Evolutionary conservation across 2,329 filamentous ascomycete genomes (phyloP).

Genomic region (Simplicillium sp.): DNA sequence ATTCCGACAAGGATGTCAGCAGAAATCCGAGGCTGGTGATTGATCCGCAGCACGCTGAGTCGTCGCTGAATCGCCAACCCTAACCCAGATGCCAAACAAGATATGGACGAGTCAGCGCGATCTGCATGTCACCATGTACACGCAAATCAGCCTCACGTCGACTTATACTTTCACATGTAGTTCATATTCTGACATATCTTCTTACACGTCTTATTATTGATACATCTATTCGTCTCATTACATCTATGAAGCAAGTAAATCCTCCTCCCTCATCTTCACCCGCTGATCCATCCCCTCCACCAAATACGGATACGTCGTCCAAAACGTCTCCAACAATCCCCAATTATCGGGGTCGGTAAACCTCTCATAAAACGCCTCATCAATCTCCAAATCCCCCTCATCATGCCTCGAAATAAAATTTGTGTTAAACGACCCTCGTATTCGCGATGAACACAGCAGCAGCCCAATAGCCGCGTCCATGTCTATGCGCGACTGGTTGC

Average conservation of each 20-base stretch:
- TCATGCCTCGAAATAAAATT: background rate
- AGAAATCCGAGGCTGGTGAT: too few relatives aligned
- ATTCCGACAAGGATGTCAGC: too few relatives aligned
- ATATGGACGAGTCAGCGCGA: too few relatives aligned
- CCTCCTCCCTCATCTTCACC: background rate
- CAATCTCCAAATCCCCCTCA: background rate
- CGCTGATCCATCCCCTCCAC: background rate
- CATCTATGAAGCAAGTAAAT: background rate
- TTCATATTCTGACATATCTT: too few relatives aligned
- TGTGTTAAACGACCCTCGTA: background rate
- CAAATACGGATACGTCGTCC: background rate
- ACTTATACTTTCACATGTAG: too few relatives aligned
- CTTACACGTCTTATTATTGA: too few relatives aligned
- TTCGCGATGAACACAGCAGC: background rate
- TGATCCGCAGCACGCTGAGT: too few relatives aligned
- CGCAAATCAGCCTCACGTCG: too few relatives aligned
- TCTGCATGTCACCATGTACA: too few relatives aligned
- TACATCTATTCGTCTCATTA: too few relatives aligned
- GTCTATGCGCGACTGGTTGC: constrained; percentile 1
- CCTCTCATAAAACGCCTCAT: background rate
- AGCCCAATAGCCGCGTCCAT: constrained; percentile 1
- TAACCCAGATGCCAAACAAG: too few relatives aligned
- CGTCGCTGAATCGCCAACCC: too few relatives aligned
- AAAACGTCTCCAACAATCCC: background rate
- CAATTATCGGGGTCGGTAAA: background rate